These are phyloP conservation scores for Alternaria sp. DNA, from an alignment of 2,329 filamentous ascomycete genomes.

Conservation along the genomic window DNA sequence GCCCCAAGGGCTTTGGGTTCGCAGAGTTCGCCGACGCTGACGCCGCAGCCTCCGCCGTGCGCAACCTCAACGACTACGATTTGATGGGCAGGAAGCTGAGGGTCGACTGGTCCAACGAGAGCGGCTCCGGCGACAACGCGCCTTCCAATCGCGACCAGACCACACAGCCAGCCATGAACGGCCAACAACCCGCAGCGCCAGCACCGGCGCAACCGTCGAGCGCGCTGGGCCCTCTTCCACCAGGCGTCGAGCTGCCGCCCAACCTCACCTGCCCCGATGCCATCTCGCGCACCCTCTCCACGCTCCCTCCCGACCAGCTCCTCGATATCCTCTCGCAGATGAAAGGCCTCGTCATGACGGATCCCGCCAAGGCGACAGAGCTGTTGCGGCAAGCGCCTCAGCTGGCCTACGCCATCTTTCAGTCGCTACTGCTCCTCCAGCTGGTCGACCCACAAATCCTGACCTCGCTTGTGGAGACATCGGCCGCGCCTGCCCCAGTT, in stretches of 20 bases:
- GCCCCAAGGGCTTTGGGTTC: slow-evolving; percentile 96
- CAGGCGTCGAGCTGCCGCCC: slow-evolving; percentile 82
- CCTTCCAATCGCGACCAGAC: slow-evolving; percentile 52
- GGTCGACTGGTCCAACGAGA: slow-evolving; percentile 96
- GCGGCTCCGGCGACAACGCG: slow-evolving; percentile 67
- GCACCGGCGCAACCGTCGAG: slow-evolving; percentile 52
- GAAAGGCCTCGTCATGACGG: slow-evolving; percentile 84
- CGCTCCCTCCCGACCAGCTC: slow-evolving; percentile 84
- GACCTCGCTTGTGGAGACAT: slow-evolving; percentile 75
- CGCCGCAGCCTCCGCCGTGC: slow-evolving; percentile 89
- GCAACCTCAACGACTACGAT: slow-evolving; percentile 94
- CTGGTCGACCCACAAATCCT: slow-evolving; percentile 87
- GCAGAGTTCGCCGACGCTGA: slow-evolving; percentile 94
- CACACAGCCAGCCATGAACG: slow-evolving; percentile 47
- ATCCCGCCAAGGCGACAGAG: slow-evolving; percentile 83
- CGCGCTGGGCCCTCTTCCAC: slow-evolving; percentile 78
- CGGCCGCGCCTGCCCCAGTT: slow-evolving; percentile 37
- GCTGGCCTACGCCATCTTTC: slow-evolving; percentile 92
- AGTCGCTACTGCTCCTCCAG: slow-evolving; percentile 89
- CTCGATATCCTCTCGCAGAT: slow-evolving; percentile 94
- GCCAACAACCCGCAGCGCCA: slow-evolving; percentile 47
- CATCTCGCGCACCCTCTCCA: slow-evolving; percentile 88
- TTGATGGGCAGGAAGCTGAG: slow-evolving; percentile 93
- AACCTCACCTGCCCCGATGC: slow-evolving; percentile 86
- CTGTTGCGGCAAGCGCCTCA: slow-evolving; percentile 89